These are phyloP conservation scores for Dioszegia aurantiaca DNA, from an alignment of 768 basidiomycete genomes.

Conservation along the genomic window DNA sequence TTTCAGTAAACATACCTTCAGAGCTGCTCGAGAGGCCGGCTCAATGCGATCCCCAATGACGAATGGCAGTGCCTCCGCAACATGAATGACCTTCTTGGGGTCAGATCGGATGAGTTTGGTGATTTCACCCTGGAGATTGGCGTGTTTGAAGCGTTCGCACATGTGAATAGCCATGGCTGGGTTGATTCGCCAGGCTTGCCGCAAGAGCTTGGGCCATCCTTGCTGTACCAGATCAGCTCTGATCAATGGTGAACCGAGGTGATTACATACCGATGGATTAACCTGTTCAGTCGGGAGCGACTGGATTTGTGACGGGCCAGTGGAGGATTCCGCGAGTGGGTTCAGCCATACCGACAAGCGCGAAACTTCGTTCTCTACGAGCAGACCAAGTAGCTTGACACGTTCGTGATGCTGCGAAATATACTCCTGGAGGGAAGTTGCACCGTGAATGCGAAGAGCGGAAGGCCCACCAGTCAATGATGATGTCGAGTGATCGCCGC, in stretches of 20 bases:
- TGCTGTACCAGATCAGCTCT: slow-evolving; percentile 17
- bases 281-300: slow-evolving; percentile 60
- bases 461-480: slow-evolving; percentile 39
- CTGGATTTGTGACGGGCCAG: slow-evolving; percentile 21
- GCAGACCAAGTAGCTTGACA: slow-evolving; percentile 71
- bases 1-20: slow-evolving; percentile 62
- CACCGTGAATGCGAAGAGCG: slow-evolving; percentile 45
- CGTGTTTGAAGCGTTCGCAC: slow-evolving; percentile 79
- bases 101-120: slow-evolving; percentile 69
- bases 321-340: slow-evolving; percentile 64
- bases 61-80: slow-evolving; percentile 76
- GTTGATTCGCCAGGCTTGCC: slow-evolving; percentile 74
- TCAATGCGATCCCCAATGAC: slow-evolving; percentile 73
- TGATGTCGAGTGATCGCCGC: slow-evolving; percentile 55
- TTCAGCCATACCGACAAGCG: slow-evolving; percentile 87
- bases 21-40: slow-evolving; percentile 60
- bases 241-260: slow-evolving; percentile 2
- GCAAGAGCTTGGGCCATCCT: slow-evolving; percentile 66
- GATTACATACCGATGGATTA: slow-evolving; percentile 64
- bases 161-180: slow-evolving; percentile 80
- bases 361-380: slow-evolving; percentile 87
- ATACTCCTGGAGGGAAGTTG: slow-evolving; percentile 57
- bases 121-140: slow-evolving; percentile 68
- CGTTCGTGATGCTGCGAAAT: slow-evolving; percentile 62
- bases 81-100: slow-evolving; percentile 66